phyloP scores from a whole-genome alignment of 2,329 filamentous ascomycete species.

The Ascocoryne sarcoides region DNA sequence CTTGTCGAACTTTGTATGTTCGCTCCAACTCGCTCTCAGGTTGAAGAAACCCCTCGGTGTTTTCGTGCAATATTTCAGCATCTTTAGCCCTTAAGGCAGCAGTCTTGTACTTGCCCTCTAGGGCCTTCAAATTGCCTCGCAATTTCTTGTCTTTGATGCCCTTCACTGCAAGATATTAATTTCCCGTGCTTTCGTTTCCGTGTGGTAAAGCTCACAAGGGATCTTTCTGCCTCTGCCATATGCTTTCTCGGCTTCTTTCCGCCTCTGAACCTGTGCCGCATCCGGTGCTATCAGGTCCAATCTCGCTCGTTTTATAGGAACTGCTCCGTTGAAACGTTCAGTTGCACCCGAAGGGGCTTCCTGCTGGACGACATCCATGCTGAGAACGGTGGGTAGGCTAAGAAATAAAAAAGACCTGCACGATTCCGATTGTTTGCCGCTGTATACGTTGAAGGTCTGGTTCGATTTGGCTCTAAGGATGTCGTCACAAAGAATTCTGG shows the following conservation, averaged over 20 bases:
- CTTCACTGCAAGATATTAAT: constrained; percentile 61
- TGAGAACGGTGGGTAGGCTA: not conserved
- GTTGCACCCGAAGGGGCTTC: constrained; percentile 5
- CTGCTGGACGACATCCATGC: constrained; percentile 16
- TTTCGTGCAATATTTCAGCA: constrained; percentile 88
- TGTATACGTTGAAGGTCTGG: too few relatives aligned
- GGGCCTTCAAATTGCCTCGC: constrained; percentile 64
- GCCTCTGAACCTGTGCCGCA: constrained; percentile 33
- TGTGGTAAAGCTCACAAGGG: constrained; percentile 31
- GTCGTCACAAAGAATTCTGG: too few relatives aligned
- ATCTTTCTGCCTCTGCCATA: constrained; percentile 82
- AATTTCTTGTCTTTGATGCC: constrained; percentile 83
- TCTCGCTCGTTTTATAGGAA: constrained; percentile 39
- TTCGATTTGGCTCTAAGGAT: too few relatives aligned
- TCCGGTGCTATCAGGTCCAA: constrained; percentile 30
- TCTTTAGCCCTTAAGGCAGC: constrained; percentile 82
- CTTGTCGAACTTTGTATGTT: constrained; percentile 87
- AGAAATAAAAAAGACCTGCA: not conserved
- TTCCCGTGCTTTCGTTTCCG: not conserved
- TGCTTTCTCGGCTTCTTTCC: constrained; percentile 56
- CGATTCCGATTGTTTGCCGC: too few relatives aligned
- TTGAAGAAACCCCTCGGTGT: constrained; percentile 77
- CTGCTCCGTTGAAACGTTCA: constrained; percentile 41
- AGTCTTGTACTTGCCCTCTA: constrained; percentile 76
- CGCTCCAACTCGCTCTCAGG: constrained; percentile 80